These are phyloP conservation scores for Platanthera guangdongensis DNA, from an alignment of 106 monocot genomes.

Conservation along the genomic window DNA sequence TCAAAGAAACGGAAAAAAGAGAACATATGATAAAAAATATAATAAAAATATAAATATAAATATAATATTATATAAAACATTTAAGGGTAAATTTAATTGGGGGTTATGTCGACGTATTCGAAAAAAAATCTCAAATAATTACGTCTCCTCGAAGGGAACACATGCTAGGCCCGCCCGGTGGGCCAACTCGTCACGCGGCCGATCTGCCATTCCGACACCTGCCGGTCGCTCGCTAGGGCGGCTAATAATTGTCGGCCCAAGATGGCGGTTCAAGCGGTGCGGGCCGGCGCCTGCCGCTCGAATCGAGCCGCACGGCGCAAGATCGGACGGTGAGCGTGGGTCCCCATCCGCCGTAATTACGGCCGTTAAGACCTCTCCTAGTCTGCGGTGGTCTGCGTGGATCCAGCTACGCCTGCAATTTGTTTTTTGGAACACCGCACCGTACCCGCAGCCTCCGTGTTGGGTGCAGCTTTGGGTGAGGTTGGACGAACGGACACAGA, in stretches of 20 bases:
- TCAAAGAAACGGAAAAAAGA: too few species aligned
- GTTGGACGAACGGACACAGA: not conserved
- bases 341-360: not conserved
- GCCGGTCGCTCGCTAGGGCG: not conserved
- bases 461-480: not conserved
- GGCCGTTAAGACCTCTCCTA: not conserved
- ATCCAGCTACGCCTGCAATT: not conserved
- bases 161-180: not conserved
- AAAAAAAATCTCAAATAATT: not conserved
- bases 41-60: too few species aligned
- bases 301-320: conserved; percentile 3
- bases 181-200: not conserved
- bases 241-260: not conserved
- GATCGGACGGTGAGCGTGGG: not conserved
- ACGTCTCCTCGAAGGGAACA: not conserved
- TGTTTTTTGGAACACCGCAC: not conserved
- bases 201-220: not conserved
- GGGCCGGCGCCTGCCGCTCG: not conserved
- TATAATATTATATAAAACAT: too few species aligned
- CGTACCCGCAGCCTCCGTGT: not conserved
- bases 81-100: too few species aligned
- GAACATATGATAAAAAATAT: too few species aligned
- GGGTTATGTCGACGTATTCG: not conserved
- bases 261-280: not conserved
- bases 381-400: not conserved